Conservation (phyloP, 2,329 filamentous ascomycete species). For the Phyllosticta citribraziliensis region DNA sequence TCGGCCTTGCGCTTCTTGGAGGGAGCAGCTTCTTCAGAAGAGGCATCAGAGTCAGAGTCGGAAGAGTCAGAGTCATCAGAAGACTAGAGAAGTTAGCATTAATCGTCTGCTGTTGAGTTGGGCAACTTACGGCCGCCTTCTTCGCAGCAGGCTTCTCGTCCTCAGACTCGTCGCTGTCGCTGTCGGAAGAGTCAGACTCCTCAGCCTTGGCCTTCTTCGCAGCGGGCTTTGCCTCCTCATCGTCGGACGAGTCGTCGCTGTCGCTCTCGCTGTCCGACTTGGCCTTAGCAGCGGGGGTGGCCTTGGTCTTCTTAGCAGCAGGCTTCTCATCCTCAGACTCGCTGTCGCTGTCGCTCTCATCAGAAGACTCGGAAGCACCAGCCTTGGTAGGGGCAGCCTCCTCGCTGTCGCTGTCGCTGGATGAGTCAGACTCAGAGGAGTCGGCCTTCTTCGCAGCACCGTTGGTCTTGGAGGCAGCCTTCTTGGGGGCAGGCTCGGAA, state of each 20-base stretch:
- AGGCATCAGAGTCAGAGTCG: constrained; percentile 15
- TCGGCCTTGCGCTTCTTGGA: constrained; percentile 62
- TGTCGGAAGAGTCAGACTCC: not conserved
- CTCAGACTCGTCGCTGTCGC: constrained; percentile 10
- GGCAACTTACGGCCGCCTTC: not conserved
- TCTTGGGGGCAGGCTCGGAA: constrained; percentile 10
- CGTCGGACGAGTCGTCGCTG: constrained; percentile 12
- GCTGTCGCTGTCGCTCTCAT: not conserved
- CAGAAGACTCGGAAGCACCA: constrained; percentile 19
- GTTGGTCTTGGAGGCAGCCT: constrained; percentile 17
- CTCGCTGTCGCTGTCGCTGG: constrained; percentile 15
- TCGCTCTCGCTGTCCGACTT: not conserved
- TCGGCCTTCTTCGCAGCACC: constrained; percentile 15
- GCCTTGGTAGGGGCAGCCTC: constrained; percentile 20
- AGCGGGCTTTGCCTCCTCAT: not conserved
- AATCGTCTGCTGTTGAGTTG: no score
- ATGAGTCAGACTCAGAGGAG: constrained; percentile 12
- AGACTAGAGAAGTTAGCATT: not conserved
- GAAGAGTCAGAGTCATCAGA: constrained; percentile 6
- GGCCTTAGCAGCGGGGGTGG: constrained; percentile 4
- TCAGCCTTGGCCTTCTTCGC: constrained; percentile 6
- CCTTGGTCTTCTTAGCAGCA: constrained; percentile 13
- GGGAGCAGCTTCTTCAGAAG: constrained; percentile 26
- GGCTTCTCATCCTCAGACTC: constrained; percentile 15
- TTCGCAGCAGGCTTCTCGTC: constrained; percentile 6